Percentiles rank a stretch among this genome's conserved stretches.
Conservation (phyloP, 768 basidiomycete genomes). For the Hericium alpestre region DNA sequence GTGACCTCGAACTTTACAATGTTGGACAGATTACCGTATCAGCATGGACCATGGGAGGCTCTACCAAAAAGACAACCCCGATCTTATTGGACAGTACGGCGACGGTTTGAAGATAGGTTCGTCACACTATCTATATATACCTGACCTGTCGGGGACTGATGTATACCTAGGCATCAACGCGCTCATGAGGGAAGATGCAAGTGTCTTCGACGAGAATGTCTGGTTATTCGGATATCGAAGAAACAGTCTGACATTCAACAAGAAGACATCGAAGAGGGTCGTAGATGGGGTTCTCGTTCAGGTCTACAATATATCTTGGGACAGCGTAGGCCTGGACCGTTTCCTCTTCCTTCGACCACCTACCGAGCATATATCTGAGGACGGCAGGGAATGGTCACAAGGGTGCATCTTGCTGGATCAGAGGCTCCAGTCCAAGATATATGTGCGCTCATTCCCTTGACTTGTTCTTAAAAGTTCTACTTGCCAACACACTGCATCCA, state of each 20-base stretch:
- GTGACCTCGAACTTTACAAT: neutral
- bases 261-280: too few relatives aligned
- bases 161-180: neutral
- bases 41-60: neutral
- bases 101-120: neutral
- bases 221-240: too few relatives aligned
- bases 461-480: too few relatives aligned
- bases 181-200: neutral
- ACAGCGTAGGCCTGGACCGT: too few relatives aligned
- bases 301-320: too few relatives aligned
- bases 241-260: too few relatives aligned
- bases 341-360: too few relatives aligned
- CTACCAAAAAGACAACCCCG: neutral
- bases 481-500: neutral
- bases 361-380: too few relatives aligned
- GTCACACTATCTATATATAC: neutral
- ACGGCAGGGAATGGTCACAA: too few relatives aligned
- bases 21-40: neutral
- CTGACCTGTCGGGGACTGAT: neutral
- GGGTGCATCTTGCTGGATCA: too few relatives aligned
- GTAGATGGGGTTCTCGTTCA: too few relatives aligned
- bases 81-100: neutral
- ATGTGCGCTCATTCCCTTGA: neutral
- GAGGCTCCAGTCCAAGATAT: neutral
- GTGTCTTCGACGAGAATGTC: too few relatives aligned